Conservation (phyloP, 495 filamentous ascomycete species). For the Cairneyella variabilis region DNA sequence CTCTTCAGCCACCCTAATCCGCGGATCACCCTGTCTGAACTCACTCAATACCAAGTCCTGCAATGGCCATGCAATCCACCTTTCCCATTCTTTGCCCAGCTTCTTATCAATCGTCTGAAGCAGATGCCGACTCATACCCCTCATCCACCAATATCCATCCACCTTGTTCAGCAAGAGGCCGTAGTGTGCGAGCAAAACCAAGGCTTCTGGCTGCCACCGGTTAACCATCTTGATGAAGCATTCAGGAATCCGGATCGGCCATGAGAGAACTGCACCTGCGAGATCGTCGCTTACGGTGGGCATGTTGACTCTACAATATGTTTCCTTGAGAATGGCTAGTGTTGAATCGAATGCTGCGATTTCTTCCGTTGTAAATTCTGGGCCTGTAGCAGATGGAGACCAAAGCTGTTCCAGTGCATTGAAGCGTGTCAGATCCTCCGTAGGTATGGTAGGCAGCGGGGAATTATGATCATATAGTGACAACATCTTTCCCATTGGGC, state of each 20-base stretch:
- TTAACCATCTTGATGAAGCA: conserved; percentile 40
- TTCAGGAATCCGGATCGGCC: conserved; percentile 40
- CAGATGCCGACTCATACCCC: conserved; percentile 37
- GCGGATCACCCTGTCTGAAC: no score
- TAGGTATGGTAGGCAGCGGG: neutral
- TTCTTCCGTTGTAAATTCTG: neutral
- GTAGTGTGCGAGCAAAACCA: conserved; percentile 50
- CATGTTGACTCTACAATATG: neutral
- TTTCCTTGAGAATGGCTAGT: neutral
- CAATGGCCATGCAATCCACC: conserved; percentile 31
- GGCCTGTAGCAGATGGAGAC: neutral
- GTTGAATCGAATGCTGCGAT: neutral
- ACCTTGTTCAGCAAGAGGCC: conserved; percentile 45
- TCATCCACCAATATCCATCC: conserved; percentile 50
- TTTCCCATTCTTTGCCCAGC: conserved; percentile 24
- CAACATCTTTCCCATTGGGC: neutral
- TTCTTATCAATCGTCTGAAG: conserved; percentile 26
- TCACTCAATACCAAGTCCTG: conserved; percentile 31
- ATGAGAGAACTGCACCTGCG: conserved; percentile 15
- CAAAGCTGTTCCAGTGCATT: conserved; percentile 1
- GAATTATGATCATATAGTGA: neutral
- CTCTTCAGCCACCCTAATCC: no score
- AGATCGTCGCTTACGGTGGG: neutral
- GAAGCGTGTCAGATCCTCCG: neutral
- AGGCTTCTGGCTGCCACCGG: conserved; percentile 38